Evolutionary conservation across 1,284 basidiomycete species (phyloP), one percentile per base, ranked within the genome.

Genomic region (Malassezia restricta): DNA sequence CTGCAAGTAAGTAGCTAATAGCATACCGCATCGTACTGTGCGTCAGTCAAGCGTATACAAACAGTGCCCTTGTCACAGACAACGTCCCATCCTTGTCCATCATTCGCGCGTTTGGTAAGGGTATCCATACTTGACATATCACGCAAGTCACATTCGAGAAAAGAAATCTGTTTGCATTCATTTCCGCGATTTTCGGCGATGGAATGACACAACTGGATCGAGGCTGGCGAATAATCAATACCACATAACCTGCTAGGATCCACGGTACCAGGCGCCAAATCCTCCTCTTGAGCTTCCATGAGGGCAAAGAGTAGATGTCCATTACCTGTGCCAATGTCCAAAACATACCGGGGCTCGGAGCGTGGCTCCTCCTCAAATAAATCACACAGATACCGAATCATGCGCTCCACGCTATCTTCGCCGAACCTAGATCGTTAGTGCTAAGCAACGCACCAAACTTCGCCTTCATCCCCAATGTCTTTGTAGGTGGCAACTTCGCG

Each of bases 391-490:
- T 58, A 67, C 2, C 49, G 45, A 28, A 75, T 81, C 86, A 90
- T 89, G 60, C 86, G 85, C 62, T 83, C 80, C 1, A 86, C 80
- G 24, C 81, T 82, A 57, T 88, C 85, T 58, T 81, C 78, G 11
- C 87, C 87, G 64, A 90, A 91, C 87, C 87, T 88, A 56, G 20
- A 24, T 15, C n/a, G 44, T 47, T 8, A 29, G 41, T 33, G 6
- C 47, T 15, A 15, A 33, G 6, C 6, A 4, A 35, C 38, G 33
- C 55, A 86, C 87, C 88, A 91, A 27, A 88, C 78, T 74, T 91
- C 87, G 35, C 88, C 87, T 70, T 89, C 86, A 71, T 91, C 86
- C 9, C 85, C 84, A 43, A 83, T 81, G 47, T 88, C 87, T 35
- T 82, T 75, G 60, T 87, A 91, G 65, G 84, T 86, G 40, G 74